Evolutionary conservation across 192 early-diverging fungal species (phyloP).

Genomic region (Spinellus fusiger): DNA sequence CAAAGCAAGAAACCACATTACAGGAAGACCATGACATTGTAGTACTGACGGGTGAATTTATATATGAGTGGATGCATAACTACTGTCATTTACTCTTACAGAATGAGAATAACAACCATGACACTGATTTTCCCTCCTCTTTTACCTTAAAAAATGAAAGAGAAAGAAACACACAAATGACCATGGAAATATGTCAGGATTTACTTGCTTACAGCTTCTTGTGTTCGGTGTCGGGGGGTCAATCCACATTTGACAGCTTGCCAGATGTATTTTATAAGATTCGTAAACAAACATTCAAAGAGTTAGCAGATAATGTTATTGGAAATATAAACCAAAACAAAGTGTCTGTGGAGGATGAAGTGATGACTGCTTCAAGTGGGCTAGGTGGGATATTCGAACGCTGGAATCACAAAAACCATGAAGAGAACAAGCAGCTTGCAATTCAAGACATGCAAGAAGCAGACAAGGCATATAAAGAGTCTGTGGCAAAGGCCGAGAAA

Average conservation of each 20-base stretch:
- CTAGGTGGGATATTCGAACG: constrained; percentile 21
- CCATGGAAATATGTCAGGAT: constrained; percentile 46
- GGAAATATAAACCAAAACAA: background rate
- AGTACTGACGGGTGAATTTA: background rate
- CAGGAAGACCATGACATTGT: background rate
- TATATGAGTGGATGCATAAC: background rate
- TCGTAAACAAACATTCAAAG: constrained; percentile 53
- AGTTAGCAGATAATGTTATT: constrained; percentile 25
- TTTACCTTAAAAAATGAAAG: background rate
- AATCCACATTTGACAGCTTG: constrained; percentile 52
- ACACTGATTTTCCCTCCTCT: background rate
- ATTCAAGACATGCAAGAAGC: constrained; percentile 50
- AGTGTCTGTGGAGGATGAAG: background rate
- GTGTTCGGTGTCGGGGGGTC: constrained; percentile 51
- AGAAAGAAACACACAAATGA: background rate
- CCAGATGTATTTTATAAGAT: constrained; percentile 44
- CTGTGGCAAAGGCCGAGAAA: constrained; percentile 56
- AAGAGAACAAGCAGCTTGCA: constrained; percentile 29
- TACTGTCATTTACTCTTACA: background rate
- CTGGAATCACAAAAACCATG: constrained; percentile 8
- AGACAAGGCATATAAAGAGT: constrained; percentile 52
- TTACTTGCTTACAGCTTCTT: constrained; percentile 54
- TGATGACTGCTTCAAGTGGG: background rate
- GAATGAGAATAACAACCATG: background rate
- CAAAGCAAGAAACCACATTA: background rate